Conservation (phyloP, 331 rosid genomes). For the Quercus tomentella region DNA sequence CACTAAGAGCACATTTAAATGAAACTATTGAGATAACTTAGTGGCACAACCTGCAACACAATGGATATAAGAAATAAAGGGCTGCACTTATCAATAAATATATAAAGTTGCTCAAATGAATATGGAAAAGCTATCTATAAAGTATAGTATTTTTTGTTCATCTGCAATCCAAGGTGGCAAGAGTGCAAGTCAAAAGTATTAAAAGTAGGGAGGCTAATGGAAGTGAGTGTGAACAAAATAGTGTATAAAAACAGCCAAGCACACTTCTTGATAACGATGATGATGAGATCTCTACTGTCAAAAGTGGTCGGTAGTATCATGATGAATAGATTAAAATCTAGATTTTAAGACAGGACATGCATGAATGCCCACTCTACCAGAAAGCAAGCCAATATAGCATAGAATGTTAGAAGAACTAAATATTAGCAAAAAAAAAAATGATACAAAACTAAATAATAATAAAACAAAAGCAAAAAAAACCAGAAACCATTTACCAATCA, state of each 20-base stretch:
- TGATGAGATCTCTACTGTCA: neutral
- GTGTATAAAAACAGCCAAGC: conserved; percentile 8
- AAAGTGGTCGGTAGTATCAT: neutral
- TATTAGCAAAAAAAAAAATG: neutral
- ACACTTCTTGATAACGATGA: neutral
- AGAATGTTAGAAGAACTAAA: neutral
- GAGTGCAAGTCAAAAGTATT: neutral
- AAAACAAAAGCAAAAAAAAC: neutral
- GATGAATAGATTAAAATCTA: neutral
- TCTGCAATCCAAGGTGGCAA: conserved; percentile 2
- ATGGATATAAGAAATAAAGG: neutral
- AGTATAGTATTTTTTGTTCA: neutral
- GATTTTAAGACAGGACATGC: neutral
- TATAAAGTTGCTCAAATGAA: neutral
- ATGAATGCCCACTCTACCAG: neutral
- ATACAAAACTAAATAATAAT: too few species aligned
- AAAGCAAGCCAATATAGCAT: neutral
- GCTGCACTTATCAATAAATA: neutral
- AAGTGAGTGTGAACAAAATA: conserved; percentile 2
- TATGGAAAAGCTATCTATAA: neutral
- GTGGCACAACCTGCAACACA: neutral
- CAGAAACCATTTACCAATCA: neutral
- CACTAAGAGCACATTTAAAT: neutral
- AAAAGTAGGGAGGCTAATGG: conserved; percentile 8
- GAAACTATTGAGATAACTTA: neutral